Evolutionary conservation across 176 grass and related monocot species (phyloP).

Genomic region (Raddia guianensis): DNA sequence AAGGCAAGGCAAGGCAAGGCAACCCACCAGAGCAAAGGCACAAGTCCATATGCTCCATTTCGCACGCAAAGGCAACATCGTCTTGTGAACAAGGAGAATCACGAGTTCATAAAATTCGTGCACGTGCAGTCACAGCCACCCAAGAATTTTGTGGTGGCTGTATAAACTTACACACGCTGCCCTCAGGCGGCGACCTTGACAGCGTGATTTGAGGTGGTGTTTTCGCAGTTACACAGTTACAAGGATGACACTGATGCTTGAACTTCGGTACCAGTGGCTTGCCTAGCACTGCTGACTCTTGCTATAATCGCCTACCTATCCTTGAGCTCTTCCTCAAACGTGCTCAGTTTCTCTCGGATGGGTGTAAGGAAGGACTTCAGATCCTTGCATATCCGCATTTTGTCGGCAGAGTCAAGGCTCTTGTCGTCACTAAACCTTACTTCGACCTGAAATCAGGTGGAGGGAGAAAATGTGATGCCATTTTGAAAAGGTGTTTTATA

Average conservation of each 20-base stretch:
- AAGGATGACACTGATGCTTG: conserved; percentile 4
- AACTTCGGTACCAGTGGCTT: neutral
- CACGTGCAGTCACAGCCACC: neutral
- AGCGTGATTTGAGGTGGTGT: neutral
- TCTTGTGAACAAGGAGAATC: neutral
- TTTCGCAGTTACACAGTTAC: neutral
- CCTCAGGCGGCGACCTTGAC: neutral
- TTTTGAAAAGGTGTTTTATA: neutral
- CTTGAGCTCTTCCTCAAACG: conserved; percentile 85
- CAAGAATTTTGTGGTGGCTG: neutral
- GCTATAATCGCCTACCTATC: conserved; percentile 52
- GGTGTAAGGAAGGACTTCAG: conserved; percentile 64
- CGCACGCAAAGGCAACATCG: neutral
- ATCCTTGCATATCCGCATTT: conserved; percentile 71
- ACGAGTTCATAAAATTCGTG: conserved; percentile 2
- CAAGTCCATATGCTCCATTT: neutral
- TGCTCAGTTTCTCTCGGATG: conserved; percentile 59
- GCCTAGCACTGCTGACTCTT: neutral
- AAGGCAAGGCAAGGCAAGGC: too few species aligned
- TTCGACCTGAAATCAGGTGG: conserved; percentile 49
- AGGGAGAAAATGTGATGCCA: neutral
- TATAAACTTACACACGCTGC: neutral
- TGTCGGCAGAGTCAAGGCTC: conserved; percentile 45
- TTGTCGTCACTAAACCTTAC: conserved; percentile 81
- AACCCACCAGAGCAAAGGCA: too few species aligned